Evolutionary conservation across 1,284 basidiomycete species (phyloP), one percentile per base, ranked within the genome.

Genomic region (Stygiomarasmius scandens): DNA sequence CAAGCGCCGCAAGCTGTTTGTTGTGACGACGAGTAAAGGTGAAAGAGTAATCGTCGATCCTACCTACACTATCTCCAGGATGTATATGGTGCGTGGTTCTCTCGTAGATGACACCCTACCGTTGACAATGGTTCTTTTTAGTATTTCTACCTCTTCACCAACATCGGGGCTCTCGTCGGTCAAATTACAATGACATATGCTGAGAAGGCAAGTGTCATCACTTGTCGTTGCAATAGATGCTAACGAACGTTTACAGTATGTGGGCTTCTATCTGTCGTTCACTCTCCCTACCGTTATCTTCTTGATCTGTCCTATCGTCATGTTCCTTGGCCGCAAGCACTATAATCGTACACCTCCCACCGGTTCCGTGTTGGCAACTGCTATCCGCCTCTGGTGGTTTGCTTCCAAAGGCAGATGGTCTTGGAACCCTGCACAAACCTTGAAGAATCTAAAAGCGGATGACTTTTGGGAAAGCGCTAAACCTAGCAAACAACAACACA

Each of bases 1-100:
- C 68, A 77, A 72, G 59, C 76, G 77, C 54, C 80, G 77, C 36
- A 87, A 80, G 62, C 72, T 80, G 14, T 88, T 85, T 67, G 72
- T 90, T 29, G 56, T 67, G 2, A 82, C 78, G 2, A 81, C 79
- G 1, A 80, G 77, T 60, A 74, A 69, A 20, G 92, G 92, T 47
- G 89, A 93, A 70, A 78, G 86, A 34, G 91, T 95, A 54, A 87
- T 95, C 60, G 84, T 95, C 34, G 92, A 95, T 69, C 94, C 93
- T 0, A 69, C 77, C 0, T 65, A 89, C 65, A 95, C 94, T 1
- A 79, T 85, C 3, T 76, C 85, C 11, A 79, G 86, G 54, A 84
- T 90, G 44, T 92, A 89, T 70, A 88, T 90, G 86, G 85, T 86
- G 59, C 44, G 71, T 47, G 20, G 16, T 23, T 29, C n/a, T 23